Evolutionary conservation across 2,329 filamentous ascomycete species (phyloP), one percentile per base, ranked within the genome.

Genomic region (Pseudocercospora musae): DNA sequence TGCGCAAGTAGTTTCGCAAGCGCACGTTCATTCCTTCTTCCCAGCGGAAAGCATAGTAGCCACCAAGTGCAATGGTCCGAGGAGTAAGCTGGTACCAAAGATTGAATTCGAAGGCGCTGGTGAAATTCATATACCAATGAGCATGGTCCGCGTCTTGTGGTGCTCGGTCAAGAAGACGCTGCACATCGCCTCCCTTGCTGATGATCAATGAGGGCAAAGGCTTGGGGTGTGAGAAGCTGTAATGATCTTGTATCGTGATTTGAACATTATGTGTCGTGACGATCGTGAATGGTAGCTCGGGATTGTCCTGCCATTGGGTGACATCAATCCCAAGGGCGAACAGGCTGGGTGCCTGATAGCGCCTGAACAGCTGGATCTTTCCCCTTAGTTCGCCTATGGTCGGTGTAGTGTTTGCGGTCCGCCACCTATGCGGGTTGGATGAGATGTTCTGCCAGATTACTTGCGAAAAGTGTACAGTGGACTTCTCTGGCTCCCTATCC

Each of bases 161-260:
- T 1, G 79, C 78, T 27, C 71, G 70, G 18, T 71, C 66, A 53
- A 81, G 73, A 66, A 81, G 72, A 20, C 69, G 66, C 21, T 71
- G 68, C 3, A 81, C 77, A 64, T 75, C 75, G 2, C 59, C 70
- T 59, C 73, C 73, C 71, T 82, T 82, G 57, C 69, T 74, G 3
- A 67, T 63, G 5, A 82, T 71, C n/a, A 81, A 70, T 2, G 73
- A 69, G 1, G 75, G 70, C 15, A 82, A 73, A 6, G 74, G 63
- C 21, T 77, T 73, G 7, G 77, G 73, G 25, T 75, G 66, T 0
- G 75, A 69, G 66, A 77, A 80, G 63, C 75, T 76, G 76, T 80
- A 82, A 71, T 81, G 80, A 69, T 82, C 80, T 72, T 82, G 80
- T 7, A 81, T 73, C 9, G 77, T 78, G 48, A 81, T 69, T 20